phyloP scores from a whole-genome alignment of 1,284 basidiomycete species.

The Stereum hirsutum region DNA sequence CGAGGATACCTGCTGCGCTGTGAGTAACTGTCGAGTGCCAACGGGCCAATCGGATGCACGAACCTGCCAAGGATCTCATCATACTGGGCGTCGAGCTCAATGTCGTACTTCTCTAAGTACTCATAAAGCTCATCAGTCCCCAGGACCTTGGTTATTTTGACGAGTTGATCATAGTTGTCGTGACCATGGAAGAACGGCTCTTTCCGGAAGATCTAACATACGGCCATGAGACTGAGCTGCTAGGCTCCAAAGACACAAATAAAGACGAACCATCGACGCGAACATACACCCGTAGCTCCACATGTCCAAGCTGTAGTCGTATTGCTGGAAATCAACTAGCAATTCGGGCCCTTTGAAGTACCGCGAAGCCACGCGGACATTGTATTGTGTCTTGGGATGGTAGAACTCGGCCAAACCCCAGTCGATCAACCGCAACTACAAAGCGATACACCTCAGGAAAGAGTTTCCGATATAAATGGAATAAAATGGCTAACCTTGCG shows the following conservation, averaged over 20 bases:
- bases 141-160: constrained; percentile 96
- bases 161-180: constrained; percentile 98
- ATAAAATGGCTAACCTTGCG: constrained; percentile 15
- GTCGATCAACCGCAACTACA: constrained; percentile 88
- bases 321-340: constrained; percentile 97
- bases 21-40: constrained; percentile 6
- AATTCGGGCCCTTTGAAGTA: constrained; percentile 99
- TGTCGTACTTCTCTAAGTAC: constrained; percentile 91
- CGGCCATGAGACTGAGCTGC: constrained; percentile 1
- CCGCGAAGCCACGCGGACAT: constrained; percentile 93
- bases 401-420: constrained; percentile 99
- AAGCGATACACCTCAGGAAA: constrained; percentile 5
- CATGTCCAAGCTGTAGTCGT: constrained; percentile 95
- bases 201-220: constrained; percentile 88
- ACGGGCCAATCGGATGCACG: constrained; percentile 5
- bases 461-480: constrained; percentile 1
- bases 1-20: constrained; percentile 64
- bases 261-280: constrained; percentile 79
- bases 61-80: constrained; percentile 83
- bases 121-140: constrained; percentile 93
- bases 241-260: not conserved
- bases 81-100: constrained; percentile 85
- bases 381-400: constrained; percentile 96
- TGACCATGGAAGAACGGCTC: constrained; percentile 99
- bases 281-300: constrained; percentile 99